Evolutionary conservation across 805 yeast species (phyloP), one percentile per base, ranked within the genome.

Genomic region (Candida piceae): DNA sequence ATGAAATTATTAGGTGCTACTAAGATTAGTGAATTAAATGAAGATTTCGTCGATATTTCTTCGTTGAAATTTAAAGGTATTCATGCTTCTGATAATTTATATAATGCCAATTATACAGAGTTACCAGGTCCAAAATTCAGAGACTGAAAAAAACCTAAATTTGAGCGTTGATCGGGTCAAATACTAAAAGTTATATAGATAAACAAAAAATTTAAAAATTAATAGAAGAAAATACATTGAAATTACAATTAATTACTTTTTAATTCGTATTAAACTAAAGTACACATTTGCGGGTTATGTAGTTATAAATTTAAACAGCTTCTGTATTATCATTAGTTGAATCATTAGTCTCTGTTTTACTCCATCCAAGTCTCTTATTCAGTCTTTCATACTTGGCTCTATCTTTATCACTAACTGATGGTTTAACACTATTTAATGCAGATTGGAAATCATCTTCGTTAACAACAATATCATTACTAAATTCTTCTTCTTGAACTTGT

Each of bases 371-470:
- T 44, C 79, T 70, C 55, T 74, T 80, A 48, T 81, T 84, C 52
- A 87, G 63, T 45, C 70, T 67, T 40, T 85, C 93, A 55, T 89
- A 89, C 53, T 80, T 84, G 29, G 66, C 50, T 44, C 96, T 72
- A 53, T 89, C 97, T 43, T 68, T 71, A 53, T 87, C 97, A 47
- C 88, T 80, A 5, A 90, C 98, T 57, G 95, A 84, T 1, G 97
- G 97, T 44, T 82, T 80, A 15, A 93, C 86, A 44, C 76, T 77
- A 22, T 66, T 64, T 41, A 93, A 70, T 0, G 97, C 97, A 8
- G 48, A 53, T 26, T 68, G 67, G 49, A 90, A 90, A 57, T 93
- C 95, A 1, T 64, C 70, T 38, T 55, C 56, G 0, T 80, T 74
- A 7, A 90, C 95, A 7, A 56, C 50, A 11, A 83, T 70, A 18